Base-by-base conservation (phyloP, 169 alveolate genomes). In the Theileria sp. region DNA sequence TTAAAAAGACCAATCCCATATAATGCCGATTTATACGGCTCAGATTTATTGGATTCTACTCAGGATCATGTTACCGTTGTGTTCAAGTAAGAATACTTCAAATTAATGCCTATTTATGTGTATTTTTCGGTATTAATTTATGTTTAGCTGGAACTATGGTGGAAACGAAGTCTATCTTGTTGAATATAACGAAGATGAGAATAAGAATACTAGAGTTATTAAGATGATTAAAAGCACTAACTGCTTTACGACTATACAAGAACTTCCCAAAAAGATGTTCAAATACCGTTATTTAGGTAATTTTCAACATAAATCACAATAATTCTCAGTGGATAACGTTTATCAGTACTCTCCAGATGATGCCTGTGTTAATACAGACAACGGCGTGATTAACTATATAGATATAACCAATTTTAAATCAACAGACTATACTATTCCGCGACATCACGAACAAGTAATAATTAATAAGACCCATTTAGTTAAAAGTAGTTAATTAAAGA, bases 141-240 rank as follows among this genome's bases (percentile, higher is more conserved):
- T 13, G 9, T 68, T 77, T 30, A 77, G 84, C 65, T 85, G 91
- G 91, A 77, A 49, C 44, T 30, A 77, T n/a, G 91, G 91, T 5
- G 91, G 91, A 13, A 30, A 72, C 5, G 87, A 77, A 28, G 87
- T 85, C 61, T 79, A 85, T 38, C 75, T 85, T 25, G 56, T 83
- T n/a, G 80, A 51, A 19, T 19, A 32, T 17, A 64, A n/a, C 78
- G 50, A 73, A 5, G 54, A 44, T 13, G 85, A 81, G 66, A 71
- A 70, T 7, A 86, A 76, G 50, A 74, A 54, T 23, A 28, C 19
- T 30, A 85, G 65, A 44, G n/a, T n/a, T 0, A 21, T 79, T 0
- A 78, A 54, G 49, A 85, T 85, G 91, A 9, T 38, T 50, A 32
- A 75, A 36, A 85, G 81, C 62, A 80, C 80, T 6, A 79, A 75